Evolutionary conservation across 2,329 filamentous ascomycete species (phyloP).

Genomic region (Fusarium dlaminii): DNA sequence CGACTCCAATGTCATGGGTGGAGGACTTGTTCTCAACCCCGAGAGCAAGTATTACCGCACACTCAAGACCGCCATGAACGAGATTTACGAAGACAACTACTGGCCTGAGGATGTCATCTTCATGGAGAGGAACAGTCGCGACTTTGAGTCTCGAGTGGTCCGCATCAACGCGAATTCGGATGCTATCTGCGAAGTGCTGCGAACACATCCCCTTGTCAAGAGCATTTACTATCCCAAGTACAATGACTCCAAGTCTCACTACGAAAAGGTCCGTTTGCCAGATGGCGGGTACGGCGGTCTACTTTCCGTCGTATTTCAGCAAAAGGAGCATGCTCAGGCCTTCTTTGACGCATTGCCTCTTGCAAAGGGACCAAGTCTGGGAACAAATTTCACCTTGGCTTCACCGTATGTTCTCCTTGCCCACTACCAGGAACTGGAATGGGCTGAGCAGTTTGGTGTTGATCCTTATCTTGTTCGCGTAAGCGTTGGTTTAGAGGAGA

Average conservation of each 20-base stretch:
- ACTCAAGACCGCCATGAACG: conserved; percentile 72
- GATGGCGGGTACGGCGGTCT: conserved; percentile 89
- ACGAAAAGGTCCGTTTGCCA: conserved; percentile 79
- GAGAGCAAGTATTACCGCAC: conserved; percentile 73
- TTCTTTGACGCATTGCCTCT: conserved; percentile 91
- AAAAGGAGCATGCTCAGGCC: conserved; percentile 73
- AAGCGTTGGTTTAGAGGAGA: conserved; percentile 89
- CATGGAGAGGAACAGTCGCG: conserved; percentile 94
- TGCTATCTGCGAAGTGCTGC: conserved; percentile 78
- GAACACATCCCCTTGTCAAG: conserved; percentile 71
- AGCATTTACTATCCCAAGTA: conserved; percentile 88
- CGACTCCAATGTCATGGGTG: conserved; percentile 98
- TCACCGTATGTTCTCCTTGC: conserved; percentile 92
- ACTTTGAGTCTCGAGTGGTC: conserved; percentile 84
- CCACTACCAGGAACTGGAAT: conserved; percentile 92
- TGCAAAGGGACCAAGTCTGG: conserved; percentile 91
- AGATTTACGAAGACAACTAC: conserved; percentile 85
- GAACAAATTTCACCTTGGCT: conserved; percentile 94
- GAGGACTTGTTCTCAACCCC: conserved; percentile 73
- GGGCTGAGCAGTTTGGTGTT: conserved; percentile 85
- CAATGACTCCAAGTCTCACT: conserved; percentile 73
- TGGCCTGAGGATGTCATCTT: conserved; percentile 96
- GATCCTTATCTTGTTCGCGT: conserved; percentile 83
- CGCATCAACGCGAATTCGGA: conserved; percentile 89
- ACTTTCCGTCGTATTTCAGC: conserved; percentile 83